Evolutionary conservation across 805 yeast species (phyloP).

Genomic region (Wickerhamomyces strasburgensis): DNA sequence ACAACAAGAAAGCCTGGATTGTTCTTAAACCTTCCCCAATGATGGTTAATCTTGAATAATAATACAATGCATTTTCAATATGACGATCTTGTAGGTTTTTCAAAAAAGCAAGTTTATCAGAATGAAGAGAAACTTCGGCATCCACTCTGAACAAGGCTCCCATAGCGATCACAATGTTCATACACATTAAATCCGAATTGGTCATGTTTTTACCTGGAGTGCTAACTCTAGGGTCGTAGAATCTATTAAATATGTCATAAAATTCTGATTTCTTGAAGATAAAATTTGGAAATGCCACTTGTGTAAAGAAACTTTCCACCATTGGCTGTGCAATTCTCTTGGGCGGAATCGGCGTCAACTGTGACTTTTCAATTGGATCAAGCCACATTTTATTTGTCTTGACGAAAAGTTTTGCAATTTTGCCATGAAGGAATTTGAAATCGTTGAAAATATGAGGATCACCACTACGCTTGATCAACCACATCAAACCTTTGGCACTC

Average conservation of each 20-base stretch:
- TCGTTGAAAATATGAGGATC: slow-evolving; percentile 18
- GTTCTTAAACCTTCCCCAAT: slow-evolving; percentile 48
- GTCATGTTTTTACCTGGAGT: slow-evolving; percentile 11
- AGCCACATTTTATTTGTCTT: slow-evolving; percentile 27
- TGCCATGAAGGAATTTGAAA: slow-evolving; percentile 22
- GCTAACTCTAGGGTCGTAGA: slow-evolving; percentile 10
- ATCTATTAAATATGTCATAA: slow-evolving; percentile 14
- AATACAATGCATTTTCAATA: slow-evolving; percentile 40
- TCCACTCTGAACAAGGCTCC: slow-evolving; percentile 11
- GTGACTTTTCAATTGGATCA: slow-evolving; percentile 27
- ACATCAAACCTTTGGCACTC: slow-evolving; percentile 35
- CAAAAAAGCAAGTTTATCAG: slow-evolving; percentile 8
- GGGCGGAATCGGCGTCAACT: slow-evolving; percentile 29
- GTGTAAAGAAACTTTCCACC: slow-evolving; percentile 9
- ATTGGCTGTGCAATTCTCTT: slow-evolving; percentile 19
- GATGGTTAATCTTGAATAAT: slow-evolving; percentile 46
- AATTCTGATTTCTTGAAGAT: slow-evolving; percentile 14
- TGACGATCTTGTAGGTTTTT: slow-evolving; percentile 26
- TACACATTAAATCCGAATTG: slow-evolving; percentile 29
- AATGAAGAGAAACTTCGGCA: not conserved
- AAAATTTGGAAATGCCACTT: slow-evolving; percentile 8
- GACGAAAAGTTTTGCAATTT: slow-evolving; percentile 17
- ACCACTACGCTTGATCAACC: slow-evolving; percentile 29
- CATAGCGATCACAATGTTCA: slow-evolving; percentile 27
- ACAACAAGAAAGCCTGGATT: slow-evolving; percentile 46